phyloP scores from a whole-genome alignment of 2,329 filamentous ascomycete genomes.

The Cordyceps fumosorosea region DNA sequence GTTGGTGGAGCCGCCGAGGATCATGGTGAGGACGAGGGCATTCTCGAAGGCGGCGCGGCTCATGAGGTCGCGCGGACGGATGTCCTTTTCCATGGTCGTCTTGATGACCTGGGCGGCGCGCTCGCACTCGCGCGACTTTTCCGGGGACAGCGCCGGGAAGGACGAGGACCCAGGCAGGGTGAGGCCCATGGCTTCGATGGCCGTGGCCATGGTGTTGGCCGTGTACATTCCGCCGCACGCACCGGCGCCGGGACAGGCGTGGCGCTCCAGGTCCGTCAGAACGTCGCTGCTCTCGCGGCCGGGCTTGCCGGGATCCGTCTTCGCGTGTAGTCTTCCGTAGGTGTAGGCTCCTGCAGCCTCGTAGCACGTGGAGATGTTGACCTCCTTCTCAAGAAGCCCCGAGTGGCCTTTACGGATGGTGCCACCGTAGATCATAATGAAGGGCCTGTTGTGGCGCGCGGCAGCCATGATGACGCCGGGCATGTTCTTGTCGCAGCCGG shows the following conservation, averaged over 20 bases:
- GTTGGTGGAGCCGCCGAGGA: slow-evolving; percentile 84
- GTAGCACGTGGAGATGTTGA: slow-evolving; percentile 87
- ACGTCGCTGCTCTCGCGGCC: slow-evolving; percentile 69
- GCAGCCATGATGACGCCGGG: slow-evolving; percentile 87
- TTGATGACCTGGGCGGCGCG: slow-evolving; percentile 73
- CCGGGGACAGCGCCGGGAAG: slow-evolving; percentile 71
- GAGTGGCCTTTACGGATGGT: slow-evolving; percentile 86
- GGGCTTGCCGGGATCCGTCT: slow-evolving; percentile 52
- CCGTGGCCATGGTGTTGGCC: slow-evolving; percentile 78
- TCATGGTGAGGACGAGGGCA: slow-evolving; percentile 84
- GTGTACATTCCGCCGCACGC: slow-evolving; percentile 77
- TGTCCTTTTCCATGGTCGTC: slow-evolving; percentile 73
- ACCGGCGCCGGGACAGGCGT: slow-evolving; percentile 57
- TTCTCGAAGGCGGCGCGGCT: slow-evolving; percentile 81
- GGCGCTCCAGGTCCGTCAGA: slow-evolving; percentile 71
- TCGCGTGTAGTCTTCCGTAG: slow-evolving; percentile 70
- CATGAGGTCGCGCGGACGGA: slow-evolving; percentile 72
- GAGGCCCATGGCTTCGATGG: slow-evolving; percentile 76
- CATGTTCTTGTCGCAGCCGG: slow-evolving; percentile 98
- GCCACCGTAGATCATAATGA: slow-evolving; percentile 92
- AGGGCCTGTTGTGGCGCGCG: slow-evolving; percentile 83
- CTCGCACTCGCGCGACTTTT: slow-evolving; percentile 81
- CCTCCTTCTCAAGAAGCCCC: slow-evolving; percentile 62
- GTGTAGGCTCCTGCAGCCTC: slow-evolving; percentile 78
- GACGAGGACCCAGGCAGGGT: slow-evolving; percentile 78